Base-by-base conservation (phyloP, 345 rosid species). In the Brassica carinata region DNA sequence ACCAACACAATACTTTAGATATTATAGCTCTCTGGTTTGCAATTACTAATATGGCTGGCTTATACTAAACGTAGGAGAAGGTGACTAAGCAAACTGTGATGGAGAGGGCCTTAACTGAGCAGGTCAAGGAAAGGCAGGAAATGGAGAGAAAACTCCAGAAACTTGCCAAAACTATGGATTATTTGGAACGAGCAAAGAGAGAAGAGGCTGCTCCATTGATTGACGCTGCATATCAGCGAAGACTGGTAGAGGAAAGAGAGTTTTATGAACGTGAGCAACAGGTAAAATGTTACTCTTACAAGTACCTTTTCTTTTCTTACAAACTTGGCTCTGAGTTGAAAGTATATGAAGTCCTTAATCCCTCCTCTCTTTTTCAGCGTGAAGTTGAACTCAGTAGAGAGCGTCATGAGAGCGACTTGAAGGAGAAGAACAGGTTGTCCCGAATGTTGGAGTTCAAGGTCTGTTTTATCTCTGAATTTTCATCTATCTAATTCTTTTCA, bases 101-200 rank as follows among this genome's bases (percentile, higher is more conserved):
- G 93, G 94, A 89, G 82, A 85, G 91, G 83, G 99, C 96, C 14
- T 68, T 88, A 83, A 90, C 71, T 55, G 97, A 92, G 83, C 99
- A 96, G 82, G 88, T 94, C 26, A 88, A 91, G 85, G 99, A 91
- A 89, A 90, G 94, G 83, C 98, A 94, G 79, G 99, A 96, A 84
- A 87, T 86, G 89, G 99, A 96, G 88, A 96, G 92, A 82, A 96
- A 92, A 69, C 79, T 92, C 7, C 98, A 92, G 57, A 96, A 94
- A 67, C 86, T 91, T 31, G 96, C 85, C 26, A 96, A 90, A 83
- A 94, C 97, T 3, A 91, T 96, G 99, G 99, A 94, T 85, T 87
- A 92, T 82, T 69, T 96, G 82, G 99, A 96, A 85, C 87, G 99
- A 62, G 99, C 99, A 7, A 96, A 96, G 85, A 87, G 99, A 83